Base-by-base conservation (phyloP, 306 rosid genomes). In the Carpinus viminea region DNA sequence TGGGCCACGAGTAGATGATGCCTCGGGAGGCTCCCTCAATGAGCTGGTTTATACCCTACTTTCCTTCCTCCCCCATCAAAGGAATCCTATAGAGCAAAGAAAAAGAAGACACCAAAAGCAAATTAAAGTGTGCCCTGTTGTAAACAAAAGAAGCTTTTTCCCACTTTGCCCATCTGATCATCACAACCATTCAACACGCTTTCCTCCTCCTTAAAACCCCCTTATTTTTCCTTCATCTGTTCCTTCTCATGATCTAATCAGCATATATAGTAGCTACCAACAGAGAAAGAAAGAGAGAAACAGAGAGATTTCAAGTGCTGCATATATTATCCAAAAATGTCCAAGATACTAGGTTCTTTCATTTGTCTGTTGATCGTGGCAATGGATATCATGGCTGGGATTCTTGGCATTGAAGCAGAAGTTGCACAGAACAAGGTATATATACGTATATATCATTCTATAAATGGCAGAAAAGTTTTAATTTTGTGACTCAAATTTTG, bases 381-480 rank as follows among this genome's bases (percentile, higher is more conserved):
- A 7, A 74, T 93, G 85, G 99, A 95, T 79, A 84, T 93, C 3
- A 90, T 79, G n/a, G 99, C 97, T 48, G 99, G 99, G 70, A 82
- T 95, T 80, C 96, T 95, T 10, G 96, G 94, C 78, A 91, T 95
- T 47, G 93, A 93, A 82, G 99, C 97, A 5, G 99, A 95, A 73
- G 75, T 83, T 41, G 97, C 87, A 82, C 96, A 95, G 73, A 91
- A 93, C 88, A 93, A 95, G 97, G 99, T 91, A 83, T 41, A 71
- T 28, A 41, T 24, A 24, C 1, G 26, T 24, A 24, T 24, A 24
- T 24, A 9, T 6, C 10, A n/a, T 56, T 57, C 26, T 12, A 11
- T 21, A 57, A 57, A 41, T 41, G 45, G 45, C 45, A 41, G 64
- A 24, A 21, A 3, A 9, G 21, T 12, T 57, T 9, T 21, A 31